Evolutionary conservation across 306 rosid species (phyloP).

Genomic region (Malus asiatica): DNA sequence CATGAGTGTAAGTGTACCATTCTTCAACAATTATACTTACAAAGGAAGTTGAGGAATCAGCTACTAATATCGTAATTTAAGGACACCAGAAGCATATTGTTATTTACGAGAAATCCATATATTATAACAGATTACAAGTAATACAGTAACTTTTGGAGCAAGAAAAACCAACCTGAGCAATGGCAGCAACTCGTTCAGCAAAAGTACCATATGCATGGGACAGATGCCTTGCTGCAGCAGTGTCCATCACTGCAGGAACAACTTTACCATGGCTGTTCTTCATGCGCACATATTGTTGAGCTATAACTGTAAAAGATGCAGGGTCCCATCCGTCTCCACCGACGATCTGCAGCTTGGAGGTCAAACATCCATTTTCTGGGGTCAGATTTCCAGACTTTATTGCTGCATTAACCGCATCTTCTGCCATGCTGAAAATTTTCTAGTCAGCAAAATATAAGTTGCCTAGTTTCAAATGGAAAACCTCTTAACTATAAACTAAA

Average conservation of each 20-base stretch:
- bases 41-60: background rate
- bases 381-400: slow-evolving; percentile 86
- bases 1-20: background rate
- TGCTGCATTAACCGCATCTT: slow-evolving; percentile 92
- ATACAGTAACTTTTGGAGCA: slow-evolving; percentile 2
- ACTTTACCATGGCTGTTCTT: slow-evolving; percentile 68
- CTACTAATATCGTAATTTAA: background rate
- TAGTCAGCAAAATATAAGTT: slow-evolving; percentile 20
- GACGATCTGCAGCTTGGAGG: slow-evolving; percentile 49
- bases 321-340: slow-evolving; percentile 98
- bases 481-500: slow-evolving; percentile 10
- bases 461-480: slow-evolving; percentile 6
- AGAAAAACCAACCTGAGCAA: slow-evolving; percentile 78
- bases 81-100: background rate
- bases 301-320: slow-evolving; percentile 79
- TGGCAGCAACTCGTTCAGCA: slow-evolving; percentile 84
- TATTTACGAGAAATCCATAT: background rate
- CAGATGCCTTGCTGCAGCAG: slow-evolving; percentile 76
- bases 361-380: slow-evolving; percentile 56
- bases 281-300: slow-evolving; percentile 89
- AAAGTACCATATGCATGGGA: slow-evolving; percentile 80
- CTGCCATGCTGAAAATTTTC: slow-evolving; percentile 89
- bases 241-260: slow-evolving; percentile 93
- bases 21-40: background rate
- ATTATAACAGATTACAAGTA: background rate